A percentile compares a stretch with the other conserved stretches of the same genome.
phyloP scores from a whole-genome alignment of 208 protist species.

The Porcisia hertigi region DNA sequence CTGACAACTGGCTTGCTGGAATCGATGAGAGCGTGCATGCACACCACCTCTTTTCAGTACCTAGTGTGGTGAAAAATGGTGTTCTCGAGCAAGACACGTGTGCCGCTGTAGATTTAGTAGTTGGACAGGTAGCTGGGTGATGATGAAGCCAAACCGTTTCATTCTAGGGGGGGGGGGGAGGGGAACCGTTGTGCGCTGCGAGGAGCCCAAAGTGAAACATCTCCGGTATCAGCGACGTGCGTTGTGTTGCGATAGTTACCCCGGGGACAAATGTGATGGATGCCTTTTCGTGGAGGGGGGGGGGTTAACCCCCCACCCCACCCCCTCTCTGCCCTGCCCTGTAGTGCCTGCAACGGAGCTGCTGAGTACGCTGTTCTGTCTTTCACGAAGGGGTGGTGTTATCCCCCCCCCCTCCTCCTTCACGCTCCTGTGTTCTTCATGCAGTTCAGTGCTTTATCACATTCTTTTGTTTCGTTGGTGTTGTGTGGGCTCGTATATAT shows the following conservation, averaged over 20 bases:
- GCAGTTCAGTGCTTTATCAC: neutral
- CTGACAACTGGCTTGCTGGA: slow-evolving; percentile 60
- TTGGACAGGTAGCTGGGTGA: no score
- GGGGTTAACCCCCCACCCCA: no score
- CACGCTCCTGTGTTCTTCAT: neutral
- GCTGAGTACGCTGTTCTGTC: neutral
- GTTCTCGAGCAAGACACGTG: slow-evolving; percentile 90
- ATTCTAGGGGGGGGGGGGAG: no score
- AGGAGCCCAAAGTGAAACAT: slow-evolving; percentile 54
- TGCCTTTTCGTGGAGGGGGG: no score
- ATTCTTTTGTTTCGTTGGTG: neutral
- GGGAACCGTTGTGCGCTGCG: slow-evolving; percentile 88
- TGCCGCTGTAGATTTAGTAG: slow-evolving; percentile 84
- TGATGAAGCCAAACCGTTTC: slow-evolving; percentile 89
- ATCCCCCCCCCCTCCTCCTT: no score
- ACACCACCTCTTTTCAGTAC: slow-evolving; percentile 89
- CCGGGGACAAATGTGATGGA: neutral
- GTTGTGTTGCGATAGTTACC: slow-evolving; percentile 38
- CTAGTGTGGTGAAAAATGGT: slow-evolving; percentile 75
- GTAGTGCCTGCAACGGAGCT: neutral
- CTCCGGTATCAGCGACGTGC: slow-evolving; percentile 55
- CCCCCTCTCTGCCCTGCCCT: no score
- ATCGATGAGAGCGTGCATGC: slow-evolving; percentile 95
- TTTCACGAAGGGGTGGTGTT: neutral
- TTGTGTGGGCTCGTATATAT: neutral